phyloP scores from a whole-genome alignment of 2,329 filamentous ascomycete species.

The Monosporascus sp. region DNA sequence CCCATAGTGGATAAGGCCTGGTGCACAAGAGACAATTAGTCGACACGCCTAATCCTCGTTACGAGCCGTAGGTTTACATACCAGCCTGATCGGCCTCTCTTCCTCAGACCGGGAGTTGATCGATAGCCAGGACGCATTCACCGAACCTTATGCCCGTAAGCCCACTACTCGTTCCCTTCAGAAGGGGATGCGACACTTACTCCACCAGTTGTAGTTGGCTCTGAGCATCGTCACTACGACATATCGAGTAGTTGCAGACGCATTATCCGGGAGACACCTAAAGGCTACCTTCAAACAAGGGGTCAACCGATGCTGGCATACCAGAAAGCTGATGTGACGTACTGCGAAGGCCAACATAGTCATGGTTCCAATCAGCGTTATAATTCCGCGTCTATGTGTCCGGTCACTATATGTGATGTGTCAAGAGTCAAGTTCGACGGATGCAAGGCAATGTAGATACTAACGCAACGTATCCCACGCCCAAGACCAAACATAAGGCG shows the following conservation, averaged over 20 bases:
- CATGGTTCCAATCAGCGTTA: not conserved
- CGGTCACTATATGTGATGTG: not conserved
- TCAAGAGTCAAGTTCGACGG: not conserved
- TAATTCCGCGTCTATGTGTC: not conserved
- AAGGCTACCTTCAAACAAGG: not conserved
- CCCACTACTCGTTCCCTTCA: not conserved
- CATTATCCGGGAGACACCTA: not conserved
- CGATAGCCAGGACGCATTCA: conserved; percentile 1
- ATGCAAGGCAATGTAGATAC: not conserved
- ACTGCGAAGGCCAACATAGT: not conserved
- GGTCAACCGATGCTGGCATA: not conserved
- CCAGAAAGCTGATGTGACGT: not conserved
- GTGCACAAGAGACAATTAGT: not conserved
- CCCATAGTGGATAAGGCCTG: not conserved
- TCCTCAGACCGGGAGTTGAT: not conserved
- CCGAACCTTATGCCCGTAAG: not conserved
- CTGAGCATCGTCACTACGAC: not conserved
- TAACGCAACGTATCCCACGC: not conserved
- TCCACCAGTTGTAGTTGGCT: conserved; percentile 1
- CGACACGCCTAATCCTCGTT: not conserved
- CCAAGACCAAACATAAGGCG: not conserved
- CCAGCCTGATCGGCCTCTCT: conserved; percentile 1
- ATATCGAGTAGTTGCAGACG: not conserved
- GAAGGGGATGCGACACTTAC: not conserved
- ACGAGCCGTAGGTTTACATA: not conserved